phyloP scores from a whole-genome alignment of 2,329 filamentous ascomycete genomes.

The Alternaria postmessia region DNA sequence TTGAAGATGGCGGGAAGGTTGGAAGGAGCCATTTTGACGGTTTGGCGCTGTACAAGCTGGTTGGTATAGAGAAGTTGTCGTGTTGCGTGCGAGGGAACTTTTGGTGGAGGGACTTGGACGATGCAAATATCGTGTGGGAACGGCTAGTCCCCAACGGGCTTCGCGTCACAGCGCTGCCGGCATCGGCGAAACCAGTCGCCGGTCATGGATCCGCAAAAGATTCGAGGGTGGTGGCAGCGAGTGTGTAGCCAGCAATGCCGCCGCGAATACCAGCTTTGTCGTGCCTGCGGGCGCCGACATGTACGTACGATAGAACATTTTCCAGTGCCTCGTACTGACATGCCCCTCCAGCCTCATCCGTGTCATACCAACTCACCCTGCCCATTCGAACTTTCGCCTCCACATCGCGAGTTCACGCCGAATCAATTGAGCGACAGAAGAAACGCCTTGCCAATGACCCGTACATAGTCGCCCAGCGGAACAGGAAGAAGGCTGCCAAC shows the following conservation, averaged over 20 bases:
- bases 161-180: constrained; percentile 12
- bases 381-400: constrained; percentile 67
- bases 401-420: constrained; percentile 69
- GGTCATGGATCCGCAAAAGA: constrained; percentile 23
- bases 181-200: constrained; percentile 18
- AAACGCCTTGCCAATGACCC: constrained; percentile 77
- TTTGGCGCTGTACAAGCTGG: constrained; percentile 42
- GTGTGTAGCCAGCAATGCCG: constrained; percentile 51
- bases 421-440: constrained; percentile 56
- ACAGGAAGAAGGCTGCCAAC: constrained; percentile 85
- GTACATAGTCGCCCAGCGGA: constrained; percentile 80
- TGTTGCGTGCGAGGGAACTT: constrained; percentile 35
- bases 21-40: constrained; percentile 85
- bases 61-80: constrained; percentile 30
- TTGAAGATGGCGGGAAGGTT: constrained; percentile 97
- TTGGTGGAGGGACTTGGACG: constrained; percentile 23
- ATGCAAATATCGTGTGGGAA: constrained; percentile 27
- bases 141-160: constrained; percentile 19
- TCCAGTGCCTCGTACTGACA: background rate
- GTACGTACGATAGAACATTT: constrained; percentile 30
- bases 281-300: constrained; percentile 53
- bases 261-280: constrained; percentile 56
- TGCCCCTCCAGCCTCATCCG: constrained; percentile 20
- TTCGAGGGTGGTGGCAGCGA: constrained; percentile 20
- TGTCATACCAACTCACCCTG: constrained; percentile 56